Conservation (phyloP, 257 asterid genomes). For the Leptodermis oblonga region DNA sequence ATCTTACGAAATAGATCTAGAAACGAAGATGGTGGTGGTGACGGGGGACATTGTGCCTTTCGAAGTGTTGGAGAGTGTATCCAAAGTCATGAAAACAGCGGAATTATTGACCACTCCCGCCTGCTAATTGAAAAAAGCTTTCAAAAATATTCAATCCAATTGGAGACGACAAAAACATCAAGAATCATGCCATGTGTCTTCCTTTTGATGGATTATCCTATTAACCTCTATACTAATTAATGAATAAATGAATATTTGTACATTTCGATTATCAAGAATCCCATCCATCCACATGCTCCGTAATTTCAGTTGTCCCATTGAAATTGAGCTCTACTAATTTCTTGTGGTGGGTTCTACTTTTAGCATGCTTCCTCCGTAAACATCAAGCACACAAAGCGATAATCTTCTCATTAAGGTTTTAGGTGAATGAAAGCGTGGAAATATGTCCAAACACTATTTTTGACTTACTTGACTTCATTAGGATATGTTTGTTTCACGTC, state of each 20-base stretch:
- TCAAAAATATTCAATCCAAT: background rate
- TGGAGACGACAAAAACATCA: conserved; percentile 3
- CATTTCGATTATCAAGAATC: background rate
- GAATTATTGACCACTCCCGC: conserved; percentile 44
- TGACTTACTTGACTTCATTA: too few species aligned
- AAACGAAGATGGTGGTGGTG: conserved; percentile 78
- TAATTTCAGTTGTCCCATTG: too few species aligned
- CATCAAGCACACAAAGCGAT: too few species aligned
- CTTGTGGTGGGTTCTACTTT: too few species aligned
- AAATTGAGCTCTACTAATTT: too few species aligned
- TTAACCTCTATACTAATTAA: background rate
- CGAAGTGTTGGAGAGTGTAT: conserved; percentile 81
- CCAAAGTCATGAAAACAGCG: conserved; percentile 70
- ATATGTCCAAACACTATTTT: too few species aligned
- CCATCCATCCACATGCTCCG: too few species aligned
- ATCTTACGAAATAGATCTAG: conserved; percentile 70
- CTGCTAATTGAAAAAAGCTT: background rate
- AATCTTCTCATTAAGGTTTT: too few species aligned
- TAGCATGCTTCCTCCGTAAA: too few species aligned
- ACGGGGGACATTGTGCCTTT: conserved; percentile 74
- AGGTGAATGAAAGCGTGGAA: too few species aligned
- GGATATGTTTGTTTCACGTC: too few species aligned
- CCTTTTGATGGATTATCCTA: too few species aligned
- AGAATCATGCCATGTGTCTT: background rate
- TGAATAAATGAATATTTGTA: background rate